A percentile compares a stretch with the other conserved stretches of the same genome.
Conservation (phyloP, 2,329 filamentous ascomycete genomes). For the Mariannaea elegans region DNA sequence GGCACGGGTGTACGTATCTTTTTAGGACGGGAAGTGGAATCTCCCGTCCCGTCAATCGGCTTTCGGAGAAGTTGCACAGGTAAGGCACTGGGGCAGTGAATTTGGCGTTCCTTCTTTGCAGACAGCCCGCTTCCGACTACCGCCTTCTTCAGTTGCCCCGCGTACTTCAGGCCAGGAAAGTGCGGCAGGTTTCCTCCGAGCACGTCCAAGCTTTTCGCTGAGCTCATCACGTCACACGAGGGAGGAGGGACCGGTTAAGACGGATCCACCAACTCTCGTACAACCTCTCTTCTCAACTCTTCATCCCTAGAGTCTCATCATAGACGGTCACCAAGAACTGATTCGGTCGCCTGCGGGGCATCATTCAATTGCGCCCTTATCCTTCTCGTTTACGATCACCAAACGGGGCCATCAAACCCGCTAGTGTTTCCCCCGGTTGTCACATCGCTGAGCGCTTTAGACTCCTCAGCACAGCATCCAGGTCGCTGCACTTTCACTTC, state of each 20-base stretch:
- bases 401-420: constrained; percentile 23
- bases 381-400: constrained; percentile 19
- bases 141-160: constrained; percentile 5
- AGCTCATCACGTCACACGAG: constrained; percentile 38
- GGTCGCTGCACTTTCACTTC: constrained; percentile 16
- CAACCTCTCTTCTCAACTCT: constrained; percentile 22
- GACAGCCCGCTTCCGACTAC: constrained; percentile 14
- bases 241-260: constrained; percentile 19
- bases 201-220: constrained; percentile 30
- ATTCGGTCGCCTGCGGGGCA: constrained; percentile 10
- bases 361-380: constrained; percentile 14
- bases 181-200: constrained; percentile 4
- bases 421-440: constrained; percentile 23
- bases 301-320: constrained; percentile 15
- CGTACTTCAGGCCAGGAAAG: constrained; percentile 9
- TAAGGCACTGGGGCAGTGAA: not conserved
- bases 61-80: constrained; percentile 3
- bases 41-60: constrained; percentile 1
- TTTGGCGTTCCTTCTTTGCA: constrained; percentile 7
- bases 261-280: constrained; percentile 29
- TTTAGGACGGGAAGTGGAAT: not conserved
- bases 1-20: not conserved
- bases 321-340: constrained; percentile 23
- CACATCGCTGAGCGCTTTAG: constrained; percentile 28
- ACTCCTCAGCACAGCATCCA: constrained; percentile 27